Conservation (phyloP, 495 filamentous ascomycete species). For the Terfezia boudieri region DNA sequence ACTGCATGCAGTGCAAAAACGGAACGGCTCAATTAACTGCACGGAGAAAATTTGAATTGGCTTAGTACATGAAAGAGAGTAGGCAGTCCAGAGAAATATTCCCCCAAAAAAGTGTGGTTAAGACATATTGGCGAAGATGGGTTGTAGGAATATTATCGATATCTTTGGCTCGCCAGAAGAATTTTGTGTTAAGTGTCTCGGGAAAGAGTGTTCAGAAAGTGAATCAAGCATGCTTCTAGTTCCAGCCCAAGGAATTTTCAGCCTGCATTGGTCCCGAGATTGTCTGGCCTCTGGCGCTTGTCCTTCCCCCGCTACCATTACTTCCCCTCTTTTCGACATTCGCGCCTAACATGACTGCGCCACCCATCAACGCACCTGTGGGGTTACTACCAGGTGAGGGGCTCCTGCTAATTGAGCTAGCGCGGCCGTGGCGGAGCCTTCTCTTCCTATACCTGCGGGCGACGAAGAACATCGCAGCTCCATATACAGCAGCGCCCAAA, state of each 20-base stretch:
- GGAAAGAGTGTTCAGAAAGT: too few relatives aligned
- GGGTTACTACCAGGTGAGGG: conserved; percentile 31
- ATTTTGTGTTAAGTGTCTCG: too few relatives aligned
- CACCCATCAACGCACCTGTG: conserved; percentile 28
- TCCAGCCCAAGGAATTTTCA: conserved; percentile 97
- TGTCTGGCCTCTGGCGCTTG: conserved; percentile 43
- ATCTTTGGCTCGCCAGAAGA: too few relatives aligned
- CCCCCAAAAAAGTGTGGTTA: too few relatives aligned
- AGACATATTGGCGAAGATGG: too few relatives aligned
- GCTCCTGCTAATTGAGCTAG: conserved; percentile 39
- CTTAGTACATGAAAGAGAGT: too few relatives aligned
- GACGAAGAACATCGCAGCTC: conserved; percentile 94
- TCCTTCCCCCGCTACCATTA: conserved; percentile 46
- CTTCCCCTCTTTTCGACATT: conserved; percentile 39
- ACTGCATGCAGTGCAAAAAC: too few relatives aligned
- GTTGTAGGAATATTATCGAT: too few relatives aligned
- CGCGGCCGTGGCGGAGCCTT: conserved; percentile 56
- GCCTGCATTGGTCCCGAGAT: conserved; percentile 78
- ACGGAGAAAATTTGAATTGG: too few relatives aligned
- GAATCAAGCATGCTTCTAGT: conserved; percentile 29
- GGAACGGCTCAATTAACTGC: too few relatives aligned
- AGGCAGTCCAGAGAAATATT: too few relatives aligned
- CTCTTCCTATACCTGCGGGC: conserved; percentile 82
- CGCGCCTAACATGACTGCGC: conserved; percentile 17
- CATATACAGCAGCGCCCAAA: conserved; percentile 69